phyloP scores from a whole-genome alignment of 495 filamentous ascomycete species.

The Opeltia flavorubescens region DNA sequence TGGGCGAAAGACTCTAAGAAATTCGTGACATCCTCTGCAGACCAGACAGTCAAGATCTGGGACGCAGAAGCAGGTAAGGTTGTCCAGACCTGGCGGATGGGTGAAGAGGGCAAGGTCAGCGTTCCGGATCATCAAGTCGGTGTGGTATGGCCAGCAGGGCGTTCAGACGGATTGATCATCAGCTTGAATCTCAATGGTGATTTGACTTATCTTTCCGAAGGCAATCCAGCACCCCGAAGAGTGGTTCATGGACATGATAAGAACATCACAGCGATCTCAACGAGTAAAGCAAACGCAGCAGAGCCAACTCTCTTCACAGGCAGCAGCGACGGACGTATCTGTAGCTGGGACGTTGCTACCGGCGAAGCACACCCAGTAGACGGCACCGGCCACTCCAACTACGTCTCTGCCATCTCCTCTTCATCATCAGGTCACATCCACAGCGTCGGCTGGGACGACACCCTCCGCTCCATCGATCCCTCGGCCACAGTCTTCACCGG shows the following conservation, averaged over 20 bases:
- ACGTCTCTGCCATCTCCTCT: constrained; percentile 61
- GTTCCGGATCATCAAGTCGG: constrained; percentile 84
- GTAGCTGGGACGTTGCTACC: constrained; percentile 59
- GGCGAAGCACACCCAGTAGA: constrained; percentile 56
- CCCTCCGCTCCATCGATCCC: constrained; percentile 61
- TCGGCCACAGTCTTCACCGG: constrained; percentile 45
- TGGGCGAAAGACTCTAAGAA: constrained; percentile 82
- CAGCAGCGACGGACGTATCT: constrained; percentile 78
- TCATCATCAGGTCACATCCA: constrained; percentile 46
- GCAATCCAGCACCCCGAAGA: constrained; percentile 48
- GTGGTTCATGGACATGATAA: constrained; percentile 89
- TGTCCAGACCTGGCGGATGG: constrained; percentile 71
- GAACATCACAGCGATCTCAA: constrained; percentile 54
- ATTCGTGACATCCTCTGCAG: constrained; percentile 84
- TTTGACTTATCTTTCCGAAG: constrained; percentile 73
- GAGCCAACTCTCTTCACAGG: constrained; percentile 64
- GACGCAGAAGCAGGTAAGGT: constrained; percentile 69
- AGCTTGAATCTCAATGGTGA: constrained; percentile 79
- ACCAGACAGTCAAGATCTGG: constrained; percentile 83
- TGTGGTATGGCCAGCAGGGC: constrained; percentile 76
- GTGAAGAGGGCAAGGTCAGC: constrained; percentile 61
- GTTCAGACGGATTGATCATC: constrained; percentile 75
- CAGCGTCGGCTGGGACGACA: constrained; percentile 93
- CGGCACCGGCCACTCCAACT: constrained; percentile 68
- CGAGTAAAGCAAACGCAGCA: constrained; percentile 26